Percentiles rank a stretch among this genome's conserved stretches.
phyloP scores from a whole-genome alignment of 371 early-diverging fungal species.

The Saksenaea vasiformis region DNA sequence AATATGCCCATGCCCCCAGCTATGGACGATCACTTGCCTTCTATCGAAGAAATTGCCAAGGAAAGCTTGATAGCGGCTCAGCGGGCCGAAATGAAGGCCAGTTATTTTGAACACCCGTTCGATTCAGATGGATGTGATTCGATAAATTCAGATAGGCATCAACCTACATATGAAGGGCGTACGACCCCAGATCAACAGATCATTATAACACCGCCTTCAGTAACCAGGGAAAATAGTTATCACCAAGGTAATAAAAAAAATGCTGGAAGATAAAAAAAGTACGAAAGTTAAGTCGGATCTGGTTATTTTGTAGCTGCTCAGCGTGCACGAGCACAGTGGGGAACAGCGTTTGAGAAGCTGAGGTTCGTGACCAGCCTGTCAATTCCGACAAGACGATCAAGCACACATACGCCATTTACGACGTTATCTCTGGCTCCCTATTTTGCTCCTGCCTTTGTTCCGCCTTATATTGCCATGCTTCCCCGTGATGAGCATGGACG shows the following conservation, averaged over 20 bases:
- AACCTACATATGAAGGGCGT: neutral
- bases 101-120: conserved; percentile 48
- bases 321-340: conserved; percentile 26
- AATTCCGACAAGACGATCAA: conserved; percentile 8
- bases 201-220: neutral
- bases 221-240: neutral
- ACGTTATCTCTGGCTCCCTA: conserved; percentile 30
- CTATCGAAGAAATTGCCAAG: conserved; percentile 37
- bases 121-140: conserved; percentile 24
- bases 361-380: conserved; percentile 23
- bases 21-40: conserved; percentile 38
- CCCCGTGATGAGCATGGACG: conserved; percentile 38
- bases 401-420: conserved; percentile 13
- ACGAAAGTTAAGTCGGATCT: neutral
- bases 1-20: conserved; percentile 16
- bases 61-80: conserved; percentile 13
- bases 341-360: conserved; percentile 24
- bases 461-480: conserved; percentile 24
- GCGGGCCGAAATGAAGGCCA: conserved; percentile 19
- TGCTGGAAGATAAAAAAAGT: too few species aligned
- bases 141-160: neutral
- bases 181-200: neutral
- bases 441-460: conserved; percentile 29
- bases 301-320: conserved; percentile 5
- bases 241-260: conserved; percentile 2